Evolutionary conservation across 1,284 basidiomycete species (phyloP).

Genomic region (Ustilago loliicola): DNA sequence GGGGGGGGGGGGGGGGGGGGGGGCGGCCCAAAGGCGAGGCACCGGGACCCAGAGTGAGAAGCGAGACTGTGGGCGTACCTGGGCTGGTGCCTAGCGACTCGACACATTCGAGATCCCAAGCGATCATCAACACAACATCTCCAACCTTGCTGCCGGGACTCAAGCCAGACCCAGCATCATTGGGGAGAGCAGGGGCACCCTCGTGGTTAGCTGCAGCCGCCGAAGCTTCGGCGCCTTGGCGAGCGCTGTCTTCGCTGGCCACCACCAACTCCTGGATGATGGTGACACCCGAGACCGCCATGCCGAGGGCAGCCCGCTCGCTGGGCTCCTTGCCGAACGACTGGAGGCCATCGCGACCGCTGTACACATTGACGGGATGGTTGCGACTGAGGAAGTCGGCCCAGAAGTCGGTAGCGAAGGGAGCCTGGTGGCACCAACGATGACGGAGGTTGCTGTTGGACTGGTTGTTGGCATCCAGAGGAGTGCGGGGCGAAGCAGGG

Average conservation of each 20-base stretch:
- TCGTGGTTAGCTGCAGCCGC: constrained; percentile 18
- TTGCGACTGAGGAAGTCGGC: constrained; percentile 68
- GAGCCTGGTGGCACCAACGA: constrained; percentile 67
- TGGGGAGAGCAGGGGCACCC: constrained; percentile 27
- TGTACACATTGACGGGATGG: constrained; percentile 66
- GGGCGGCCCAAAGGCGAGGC: constrained; percentile 44
- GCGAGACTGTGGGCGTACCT: constrained; percentile 62
- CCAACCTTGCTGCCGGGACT: constrained; percentile 69
- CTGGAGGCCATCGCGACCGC: constrained; percentile 48
- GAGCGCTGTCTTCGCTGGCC: constrained; percentile 45
- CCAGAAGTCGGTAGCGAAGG: constrained; percentile 71
- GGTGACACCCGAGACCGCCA: constrained; percentile 68
- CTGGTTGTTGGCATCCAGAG: constrained; percentile 44
- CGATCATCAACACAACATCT: constrained; percentile 71
- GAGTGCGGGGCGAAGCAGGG: constrained; percentile 45
- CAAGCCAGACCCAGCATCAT: constrained; percentile 32
- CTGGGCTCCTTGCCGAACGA: constrained; percentile 69
- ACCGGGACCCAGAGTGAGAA: constrained; percentile 46
- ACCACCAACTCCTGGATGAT: constrained; percentile 71
- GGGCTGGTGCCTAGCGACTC: constrained; percentile 61
- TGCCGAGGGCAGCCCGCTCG: constrained; percentile 67
- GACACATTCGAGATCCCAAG: constrained; percentile 71
- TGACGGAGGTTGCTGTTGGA: constrained; percentile 50
- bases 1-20: constrained; percentile 28
- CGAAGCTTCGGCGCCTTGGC: neutral